A percentile compares a stretch with the other conserved stretches of the same genome.
Conservation (phyloP, 176 grass and related monocot genomes). For the Paspalum vaginatum region DNA sequence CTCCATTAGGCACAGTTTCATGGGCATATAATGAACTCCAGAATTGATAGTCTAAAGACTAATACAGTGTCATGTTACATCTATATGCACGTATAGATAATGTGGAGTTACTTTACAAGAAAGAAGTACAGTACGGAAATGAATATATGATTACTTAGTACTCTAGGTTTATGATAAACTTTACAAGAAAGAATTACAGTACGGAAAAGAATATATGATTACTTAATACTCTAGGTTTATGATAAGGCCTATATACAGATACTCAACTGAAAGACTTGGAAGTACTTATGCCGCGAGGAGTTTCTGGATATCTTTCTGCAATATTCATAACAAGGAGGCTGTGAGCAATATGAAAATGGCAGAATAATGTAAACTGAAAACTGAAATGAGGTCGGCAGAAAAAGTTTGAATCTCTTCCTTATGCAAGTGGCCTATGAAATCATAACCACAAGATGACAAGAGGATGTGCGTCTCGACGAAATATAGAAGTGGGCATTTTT, state of each 20-base stretch:
- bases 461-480: neutral
- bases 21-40: neutral
- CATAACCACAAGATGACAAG: conserved; percentile 18
- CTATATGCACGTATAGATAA: conserved; percentile 20
- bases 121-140: neutral
- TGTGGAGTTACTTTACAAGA: conserved; percentile 36
- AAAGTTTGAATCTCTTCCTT: neutral
- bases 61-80: conserved; percentile 29
- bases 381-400: neutral
- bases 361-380: conserved; percentile 35
- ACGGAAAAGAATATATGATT: neutral
- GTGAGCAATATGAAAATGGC: conserved; percentile 2
- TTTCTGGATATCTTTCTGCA: conserved; percentile 97
- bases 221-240: conserved; percentile 29
- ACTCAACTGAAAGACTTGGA: conserved; percentile 33
- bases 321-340: conserved; percentile 7
- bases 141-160: conserved; percentile 19
- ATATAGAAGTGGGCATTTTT: conserved; percentile 6
- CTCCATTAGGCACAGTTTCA: neutral
- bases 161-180: conserved; percentile 23
- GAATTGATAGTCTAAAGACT: conserved; percentile 4
- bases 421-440: conserved; percentile 11
- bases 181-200: conserved; percentile 31
- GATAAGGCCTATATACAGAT: conserved; percentile 32
- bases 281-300: conserved; percentile 61